Conservation (phyloP, 2,329 filamentous ascomycete species). For the Fusarium begoniae region DNA sequence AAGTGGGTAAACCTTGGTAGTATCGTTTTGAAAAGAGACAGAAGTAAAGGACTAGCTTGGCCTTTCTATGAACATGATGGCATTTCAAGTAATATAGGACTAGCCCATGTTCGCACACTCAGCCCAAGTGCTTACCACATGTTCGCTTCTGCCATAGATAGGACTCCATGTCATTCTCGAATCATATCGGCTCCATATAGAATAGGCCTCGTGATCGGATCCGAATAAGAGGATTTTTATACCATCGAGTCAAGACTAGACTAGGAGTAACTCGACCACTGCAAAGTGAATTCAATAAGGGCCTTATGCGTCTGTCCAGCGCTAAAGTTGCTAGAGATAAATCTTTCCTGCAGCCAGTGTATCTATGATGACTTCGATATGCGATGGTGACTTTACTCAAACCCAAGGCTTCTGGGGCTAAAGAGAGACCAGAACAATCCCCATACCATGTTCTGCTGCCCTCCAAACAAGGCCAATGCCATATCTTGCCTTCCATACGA, state of each 20-base stretch:
- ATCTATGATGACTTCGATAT: not conserved
- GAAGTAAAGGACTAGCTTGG: not conserved
- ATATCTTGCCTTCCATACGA: not conserved
- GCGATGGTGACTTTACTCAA: too few species aligned
- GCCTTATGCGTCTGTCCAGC: not conserved
- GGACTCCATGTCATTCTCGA: not conserved
- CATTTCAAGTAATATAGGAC: not conserved
- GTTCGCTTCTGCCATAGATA: not conserved
- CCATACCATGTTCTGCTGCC: not conserved
- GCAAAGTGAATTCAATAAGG: not conserved
- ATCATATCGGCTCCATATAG: not conserved
- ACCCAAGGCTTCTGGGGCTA: not conserved
- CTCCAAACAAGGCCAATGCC: not conserved
- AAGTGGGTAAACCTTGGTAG: not conserved
- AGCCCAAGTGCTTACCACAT: not conserved
- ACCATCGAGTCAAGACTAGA: not conserved
- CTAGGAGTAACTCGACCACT: not conserved
- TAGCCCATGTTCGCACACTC: not conserved
- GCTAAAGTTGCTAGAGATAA: not conserved
- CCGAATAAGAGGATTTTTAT: not conserved
- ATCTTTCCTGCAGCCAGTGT: not conserved
- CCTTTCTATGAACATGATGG: not conserved
- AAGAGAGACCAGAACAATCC: not conserved
- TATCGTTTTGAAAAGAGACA: not conserved
- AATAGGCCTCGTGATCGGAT: not conserved